These are phyloP conservation scores for Tulasnella calospora DNA, from an alignment of 768 basidiomycete genomes.

Conservation along the genomic window DNA sequence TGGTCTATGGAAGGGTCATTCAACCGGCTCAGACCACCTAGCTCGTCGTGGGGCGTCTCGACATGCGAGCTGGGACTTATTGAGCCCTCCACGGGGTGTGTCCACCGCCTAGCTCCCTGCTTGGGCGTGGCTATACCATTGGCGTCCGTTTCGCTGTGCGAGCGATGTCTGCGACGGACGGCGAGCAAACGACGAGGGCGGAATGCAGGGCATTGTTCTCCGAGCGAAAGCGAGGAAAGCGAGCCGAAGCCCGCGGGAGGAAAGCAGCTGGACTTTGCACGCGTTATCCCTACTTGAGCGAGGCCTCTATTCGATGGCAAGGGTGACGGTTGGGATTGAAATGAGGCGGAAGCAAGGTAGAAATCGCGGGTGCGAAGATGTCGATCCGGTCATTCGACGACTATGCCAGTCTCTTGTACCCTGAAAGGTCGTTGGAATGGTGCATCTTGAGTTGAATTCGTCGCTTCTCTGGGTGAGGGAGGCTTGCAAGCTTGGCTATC, in stretches of 20 bases:
- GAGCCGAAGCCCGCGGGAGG: too few species aligned
- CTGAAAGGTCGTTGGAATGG: not conserved
- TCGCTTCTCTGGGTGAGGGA: not conserved
- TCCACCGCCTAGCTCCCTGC: too few species aligned
- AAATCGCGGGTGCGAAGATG: not conserved
- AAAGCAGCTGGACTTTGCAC: not conserved
- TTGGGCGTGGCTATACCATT: not conserved
- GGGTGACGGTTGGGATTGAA: not conserved
- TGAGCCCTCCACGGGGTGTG: too few species aligned
- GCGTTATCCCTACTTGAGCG: not conserved
- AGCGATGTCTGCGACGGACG: not conserved
- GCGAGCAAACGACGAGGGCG: not conserved
- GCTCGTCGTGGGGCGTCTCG: too few species aligned
- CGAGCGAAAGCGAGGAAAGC: not conserved
- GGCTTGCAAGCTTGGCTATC: not conserved
- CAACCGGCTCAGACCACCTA: too few species aligned
- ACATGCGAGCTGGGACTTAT: too few species aligned
- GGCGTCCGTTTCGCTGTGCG: too few species aligned
- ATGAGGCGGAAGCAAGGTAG: not conserved
- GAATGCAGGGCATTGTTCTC: not conserved
- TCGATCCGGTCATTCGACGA: not conserved
- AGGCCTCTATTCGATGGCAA: not conserved
- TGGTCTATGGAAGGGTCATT: too few species aligned
- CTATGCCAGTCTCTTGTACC: not conserved
- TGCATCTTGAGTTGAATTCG: not conserved